A percentile compares a stretch with the other conserved stretches of the same genome.
Evolutionary conservation across 108 stramenopile genomes (phyloP).

Genomic region (Cyclotella cryptica): DNA sequence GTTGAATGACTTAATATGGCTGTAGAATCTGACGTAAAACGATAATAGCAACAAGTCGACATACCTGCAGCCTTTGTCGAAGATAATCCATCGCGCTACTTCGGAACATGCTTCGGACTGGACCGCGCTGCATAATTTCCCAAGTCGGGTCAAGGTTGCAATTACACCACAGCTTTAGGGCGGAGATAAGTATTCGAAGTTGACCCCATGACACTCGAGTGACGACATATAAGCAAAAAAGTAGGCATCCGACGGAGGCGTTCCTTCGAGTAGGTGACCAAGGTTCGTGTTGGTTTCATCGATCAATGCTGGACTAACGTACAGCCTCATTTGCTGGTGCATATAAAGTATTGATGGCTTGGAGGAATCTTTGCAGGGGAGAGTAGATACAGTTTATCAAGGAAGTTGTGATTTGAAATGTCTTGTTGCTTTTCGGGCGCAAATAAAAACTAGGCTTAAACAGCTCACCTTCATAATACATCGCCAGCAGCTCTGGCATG

Average conservation of each 20-base stretch:
- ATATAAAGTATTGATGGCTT: slow-evolving; percentile 53
- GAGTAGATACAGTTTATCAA: background rate
- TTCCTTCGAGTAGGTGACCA: slow-evolving; percentile 41
- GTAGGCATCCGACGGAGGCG: slow-evolving; percentile 39
- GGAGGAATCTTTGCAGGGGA: background rate
- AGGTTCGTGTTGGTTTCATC: slow-evolving; percentile 49
- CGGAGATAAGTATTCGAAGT: slow-evolving; percentile 36
- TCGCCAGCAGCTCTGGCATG: slow-evolving; percentile 57
- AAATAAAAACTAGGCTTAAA: too few species aligned
- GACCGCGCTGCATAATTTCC: slow-evolving; percentile 43
- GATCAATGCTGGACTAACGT: slow-evolving; percentile 21
- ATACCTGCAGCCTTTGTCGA: slow-evolving; percentile 47
- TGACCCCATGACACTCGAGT: slow-evolving; percentile 56
- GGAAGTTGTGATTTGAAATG: background rate
- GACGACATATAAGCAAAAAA: slow-evolving; percentile 52
- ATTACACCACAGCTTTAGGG: slow-evolving; percentile 44
- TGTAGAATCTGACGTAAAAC: background rate
- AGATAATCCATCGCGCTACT: slow-evolving; percentile 49
- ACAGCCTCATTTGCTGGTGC: slow-evolving; percentile 29
- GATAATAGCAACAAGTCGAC: background rate
- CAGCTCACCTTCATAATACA: slow-evolving; percentile 47
- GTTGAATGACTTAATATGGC: background rate
- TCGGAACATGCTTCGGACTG: slow-evolving; percentile 40
- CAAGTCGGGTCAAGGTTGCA: slow-evolving; percentile 58
- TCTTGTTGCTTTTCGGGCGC: background rate